Evolutionary conservation across 108 stramenopile species (phyloP).

Genomic region (Nitzschia palea): DNA sequence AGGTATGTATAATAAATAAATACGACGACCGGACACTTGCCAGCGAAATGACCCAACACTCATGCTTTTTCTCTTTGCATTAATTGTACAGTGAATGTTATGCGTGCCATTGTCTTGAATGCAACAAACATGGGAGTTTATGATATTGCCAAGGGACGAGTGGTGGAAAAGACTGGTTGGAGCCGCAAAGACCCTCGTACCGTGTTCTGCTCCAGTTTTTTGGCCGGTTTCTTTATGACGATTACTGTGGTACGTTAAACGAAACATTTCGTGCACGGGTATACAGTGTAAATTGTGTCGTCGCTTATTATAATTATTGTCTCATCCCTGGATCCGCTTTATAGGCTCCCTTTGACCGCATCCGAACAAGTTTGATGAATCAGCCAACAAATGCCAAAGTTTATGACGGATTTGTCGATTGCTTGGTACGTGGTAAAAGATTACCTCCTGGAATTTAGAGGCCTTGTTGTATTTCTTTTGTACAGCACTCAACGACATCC

Average conservation of each 20-base stretch:
- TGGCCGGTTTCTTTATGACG: slow-evolving; percentile 72
- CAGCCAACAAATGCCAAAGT: slow-evolving; percentile 55
- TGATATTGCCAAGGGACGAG: slow-evolving; percentile 79
- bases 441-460: neutral
- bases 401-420: slow-evolving; percentile 52
- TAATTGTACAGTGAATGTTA: slow-evolving; percentile 40
- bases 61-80: too few species aligned
- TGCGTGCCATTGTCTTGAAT: slow-evolving; percentile 66
- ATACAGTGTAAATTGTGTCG: neutral
- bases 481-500: neutral
- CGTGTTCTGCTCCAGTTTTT: slow-evolving; percentile 37
- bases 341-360: slow-evolving; percentile 51
- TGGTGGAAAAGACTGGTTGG: slow-evolving; percentile 48
- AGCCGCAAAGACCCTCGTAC: slow-evolving; percentile 46
- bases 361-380: slow-evolving; percentile 59
- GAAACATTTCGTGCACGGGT: slow-evolving; percentile 38
- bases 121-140: slow-evolving; percentile 79
- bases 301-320: slow-evolving; percentile 24
- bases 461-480: too few species aligned
- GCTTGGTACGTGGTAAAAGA: slow-evolving; percentile 8
- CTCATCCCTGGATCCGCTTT: too few species aligned
- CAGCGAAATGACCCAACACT: too few species aligned
- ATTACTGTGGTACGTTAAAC: slow-evolving; percentile 49
- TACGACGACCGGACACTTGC: too few species aligned
- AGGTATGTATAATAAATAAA: too few species aligned